Percentiles rank a stretch among this genome's conserved stretches.
Conservation (phyloP, 2,329 filamentous ascomycete species). For the Aspergillus amoenus region DNA sequence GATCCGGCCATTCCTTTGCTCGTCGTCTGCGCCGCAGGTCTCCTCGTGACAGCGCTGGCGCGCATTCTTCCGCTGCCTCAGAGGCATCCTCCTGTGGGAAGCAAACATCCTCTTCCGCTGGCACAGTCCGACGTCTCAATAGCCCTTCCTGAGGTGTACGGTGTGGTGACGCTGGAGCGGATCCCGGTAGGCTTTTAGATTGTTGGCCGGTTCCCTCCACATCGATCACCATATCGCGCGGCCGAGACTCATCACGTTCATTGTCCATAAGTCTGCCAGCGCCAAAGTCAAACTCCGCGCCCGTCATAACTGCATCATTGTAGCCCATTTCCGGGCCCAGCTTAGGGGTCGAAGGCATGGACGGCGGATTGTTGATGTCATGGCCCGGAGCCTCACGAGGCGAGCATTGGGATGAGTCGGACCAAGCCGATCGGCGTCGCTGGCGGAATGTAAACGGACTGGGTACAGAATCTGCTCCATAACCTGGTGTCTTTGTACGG, state of each 20-base stretch:
- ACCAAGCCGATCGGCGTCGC: constrained; percentile 27
- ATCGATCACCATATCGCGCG: constrained; percentile 46
- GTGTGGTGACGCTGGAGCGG: constrained; percentile 41
- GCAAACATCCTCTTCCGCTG: constrained; percentile 85
- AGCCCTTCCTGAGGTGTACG: constrained; percentile 37
- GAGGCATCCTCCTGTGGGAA: constrained; percentile 79
- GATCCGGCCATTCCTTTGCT: constrained; percentile 79
- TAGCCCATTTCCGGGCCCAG: constrained; percentile 53
- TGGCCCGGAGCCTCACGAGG: constrained; percentile 34
- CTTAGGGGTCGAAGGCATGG: constrained; percentile 59
- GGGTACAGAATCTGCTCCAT: constrained; percentile 32
- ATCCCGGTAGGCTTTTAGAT: constrained; percentile 28
- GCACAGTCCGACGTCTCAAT: constrained; percentile 57
- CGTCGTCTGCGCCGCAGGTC: constrained; percentile 56
- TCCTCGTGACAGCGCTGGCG: constrained; percentile 50
- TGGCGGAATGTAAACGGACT: constrained; percentile 26
- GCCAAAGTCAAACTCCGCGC: constrained; percentile 42
- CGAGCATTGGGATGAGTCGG: constrained; percentile 31
- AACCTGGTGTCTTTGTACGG: constrained; percentile 33
- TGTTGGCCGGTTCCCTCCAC: constrained; percentile 36
- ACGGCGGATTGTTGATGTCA: constrained; percentile 66
- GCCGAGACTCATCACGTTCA: constrained; percentile 30
- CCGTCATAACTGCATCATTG: constrained; percentile 54
- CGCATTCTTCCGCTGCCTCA: constrained; percentile 74
- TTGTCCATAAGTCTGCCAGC: constrained; percentile 37